phyloP scores from a whole-genome alignment of 805 yeast species.

The Yarrowia sp. region DNA sequence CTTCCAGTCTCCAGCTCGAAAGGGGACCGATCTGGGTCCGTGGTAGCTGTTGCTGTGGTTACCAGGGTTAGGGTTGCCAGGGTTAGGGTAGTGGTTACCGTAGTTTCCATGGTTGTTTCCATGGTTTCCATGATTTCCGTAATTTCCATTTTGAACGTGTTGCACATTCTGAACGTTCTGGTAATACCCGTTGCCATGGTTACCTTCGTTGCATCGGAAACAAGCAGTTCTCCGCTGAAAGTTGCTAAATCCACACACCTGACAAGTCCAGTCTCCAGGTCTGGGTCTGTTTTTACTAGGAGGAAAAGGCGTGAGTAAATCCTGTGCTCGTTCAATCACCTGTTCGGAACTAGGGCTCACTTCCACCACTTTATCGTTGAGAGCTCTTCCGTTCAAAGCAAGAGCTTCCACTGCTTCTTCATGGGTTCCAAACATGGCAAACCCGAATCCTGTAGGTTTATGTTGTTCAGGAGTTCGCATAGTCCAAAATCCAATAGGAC shows the following conservation, averaged over 20 bases:
- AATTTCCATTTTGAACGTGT: no score
- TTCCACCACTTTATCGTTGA: conserved; percentile 74
- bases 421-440: conserved; percentile 79
- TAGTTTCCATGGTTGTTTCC: not conserved
- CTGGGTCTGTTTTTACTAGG: conserved; percentile 82
- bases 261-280: conserved; percentile 99
- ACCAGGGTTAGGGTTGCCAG: not conserved
- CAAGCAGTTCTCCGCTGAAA: conserved; percentile 93
- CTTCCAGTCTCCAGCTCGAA: conserved; percentile 97
- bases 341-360: conserved; percentile 80
- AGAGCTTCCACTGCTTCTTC: conserved; percentile 82
- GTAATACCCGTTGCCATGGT: not conserved
- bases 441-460: conserved; percentile 63
- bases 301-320: conserved; percentile 79
- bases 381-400: conserved; percentile 71
- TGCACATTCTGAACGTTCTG: no score
- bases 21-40: conserved; percentile 56
- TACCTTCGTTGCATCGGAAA: conserved; percentile 67
- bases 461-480: conserved; percentile 59
- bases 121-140: no score
- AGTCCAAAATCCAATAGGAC: conserved; percentile 89
- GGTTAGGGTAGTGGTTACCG: not conserved
- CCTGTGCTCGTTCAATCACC: conserved; percentile 79
- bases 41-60: not conserved
- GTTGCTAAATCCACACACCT: conserved; percentile 91